Evolutionary conservation across 805 yeast species (phyloP).

Genomic region (Schizosaccharomyces lindneri): DNA sequence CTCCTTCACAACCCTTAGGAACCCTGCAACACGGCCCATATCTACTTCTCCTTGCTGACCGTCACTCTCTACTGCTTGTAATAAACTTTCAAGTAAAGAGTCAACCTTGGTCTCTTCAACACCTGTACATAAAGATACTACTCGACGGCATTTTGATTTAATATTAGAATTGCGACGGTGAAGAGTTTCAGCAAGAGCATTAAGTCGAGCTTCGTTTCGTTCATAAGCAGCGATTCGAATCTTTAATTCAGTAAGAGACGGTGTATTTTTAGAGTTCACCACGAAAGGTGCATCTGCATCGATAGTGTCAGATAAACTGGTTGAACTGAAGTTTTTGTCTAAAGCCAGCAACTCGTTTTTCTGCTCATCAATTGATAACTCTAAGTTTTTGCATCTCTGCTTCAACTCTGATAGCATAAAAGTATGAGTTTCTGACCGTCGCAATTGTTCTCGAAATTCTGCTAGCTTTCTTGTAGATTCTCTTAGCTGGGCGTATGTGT

Average conservation of each 20-base stretch:
- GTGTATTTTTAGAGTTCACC: constrained; percentile 16
- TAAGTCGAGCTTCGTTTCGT: constrained; percentile 36
- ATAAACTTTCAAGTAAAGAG: constrained; percentile 52
- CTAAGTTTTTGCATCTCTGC: constrained; percentile 31
- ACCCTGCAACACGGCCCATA: constrained; percentile 29
- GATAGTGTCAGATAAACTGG: neutral
- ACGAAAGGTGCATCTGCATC: constrained; percentile 87
- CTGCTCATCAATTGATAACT: constrained; percentile 39
- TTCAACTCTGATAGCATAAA: constrained; percentile 23
- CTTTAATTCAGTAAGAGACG: constrained; percentile 8
- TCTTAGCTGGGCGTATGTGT: constrained; percentile 29
- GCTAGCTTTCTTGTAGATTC: constrained; percentile 30
- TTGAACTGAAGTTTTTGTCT: constrained; percentile 13
- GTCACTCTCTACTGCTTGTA: constrained; percentile 77
- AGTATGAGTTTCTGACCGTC: constrained; percentile 25
- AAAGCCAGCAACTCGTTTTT: constrained; percentile 13
- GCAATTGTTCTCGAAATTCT: constrained; percentile 24
- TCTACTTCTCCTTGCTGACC: constrained; percentile 21
- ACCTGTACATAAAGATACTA: constrained; percentile 73
- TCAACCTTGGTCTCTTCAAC: constrained; percentile 64
- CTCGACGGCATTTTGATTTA: constrained; percentile 62
- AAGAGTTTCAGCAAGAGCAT: constrained; percentile 27
- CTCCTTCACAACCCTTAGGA: constrained; percentile 18
- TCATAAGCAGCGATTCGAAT: constrained; percentile 68
- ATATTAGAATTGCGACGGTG: constrained; percentile 28